A percentile compares a stretch with the other conserved stretches of the same genome.
Evolutionary conservation across 345 rosid genomes (phyloP).

Genomic region (Eucalyptus tenuipes): DNA sequence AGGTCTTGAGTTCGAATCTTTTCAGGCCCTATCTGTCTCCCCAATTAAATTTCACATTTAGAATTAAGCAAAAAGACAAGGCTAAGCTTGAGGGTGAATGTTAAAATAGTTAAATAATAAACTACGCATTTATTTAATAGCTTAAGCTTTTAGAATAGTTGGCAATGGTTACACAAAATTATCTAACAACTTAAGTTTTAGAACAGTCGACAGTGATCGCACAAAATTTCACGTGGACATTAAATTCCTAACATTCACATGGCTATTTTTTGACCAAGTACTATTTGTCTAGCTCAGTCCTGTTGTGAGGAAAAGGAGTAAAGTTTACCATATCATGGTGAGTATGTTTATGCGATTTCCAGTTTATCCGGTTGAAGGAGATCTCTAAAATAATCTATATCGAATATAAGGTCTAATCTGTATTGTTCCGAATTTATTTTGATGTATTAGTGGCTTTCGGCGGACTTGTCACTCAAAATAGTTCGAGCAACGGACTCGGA

Average conservation of each 20-base stretch:
- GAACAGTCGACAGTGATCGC: too few species aligned
- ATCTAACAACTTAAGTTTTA: too few species aligned
- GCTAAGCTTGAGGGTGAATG: too few species aligned
- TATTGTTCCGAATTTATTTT: not conserved
- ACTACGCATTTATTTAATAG: accelerated
- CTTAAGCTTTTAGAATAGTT: too few species aligned
- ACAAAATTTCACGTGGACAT: not conserved
- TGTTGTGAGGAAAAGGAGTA: not conserved
- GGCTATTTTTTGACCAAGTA: not conserved
- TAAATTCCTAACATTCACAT: not conserved
- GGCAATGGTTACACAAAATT: accelerated
- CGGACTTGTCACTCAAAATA: not conserved
- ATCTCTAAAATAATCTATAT: not conserved
- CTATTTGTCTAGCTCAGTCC: not conserved
- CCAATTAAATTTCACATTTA: too few species aligned
- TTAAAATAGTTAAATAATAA: too few species aligned
- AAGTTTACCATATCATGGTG: not conserved
- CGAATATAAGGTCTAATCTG: not conserved
- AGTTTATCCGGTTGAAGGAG: not conserved
- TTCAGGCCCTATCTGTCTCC: too few species aligned
- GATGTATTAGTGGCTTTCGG: slow-evolving; percentile 19
- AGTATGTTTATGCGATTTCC: not conserved
- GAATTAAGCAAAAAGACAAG: too few species aligned
- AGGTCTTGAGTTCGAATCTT: accelerated
- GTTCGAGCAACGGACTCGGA: not conserved